Conservation (phyloP, 2,329 filamentous ascomycete genomes). For the Raffaelea deltoideospora region DNA sequence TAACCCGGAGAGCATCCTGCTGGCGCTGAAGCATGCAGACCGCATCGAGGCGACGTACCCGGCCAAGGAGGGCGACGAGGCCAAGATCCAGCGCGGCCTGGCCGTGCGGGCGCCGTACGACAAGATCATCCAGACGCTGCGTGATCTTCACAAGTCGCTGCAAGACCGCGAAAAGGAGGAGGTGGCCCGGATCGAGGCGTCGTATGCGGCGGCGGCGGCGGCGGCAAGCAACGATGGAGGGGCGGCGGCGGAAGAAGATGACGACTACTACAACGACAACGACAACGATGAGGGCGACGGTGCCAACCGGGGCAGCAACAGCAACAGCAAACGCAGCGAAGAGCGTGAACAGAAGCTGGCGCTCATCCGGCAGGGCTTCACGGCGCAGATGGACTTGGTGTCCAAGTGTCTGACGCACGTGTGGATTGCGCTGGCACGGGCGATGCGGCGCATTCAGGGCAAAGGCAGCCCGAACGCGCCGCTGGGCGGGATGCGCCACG, state of each 20-base stretch:
- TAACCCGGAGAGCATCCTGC: conserved; percentile 83
- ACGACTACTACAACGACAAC: conserved; percentile 16
- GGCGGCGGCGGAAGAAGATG: conserved; percentile 14
- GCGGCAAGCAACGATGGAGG: conserved; percentile 11
- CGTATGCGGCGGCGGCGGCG: conserved; percentile 8
- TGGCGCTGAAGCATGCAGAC: conserved; percentile 82
- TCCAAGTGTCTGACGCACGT: conserved; percentile 79
- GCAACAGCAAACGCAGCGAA: conserved; percentile 20
- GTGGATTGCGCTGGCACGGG: conserved; percentile 89
- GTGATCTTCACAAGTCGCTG: conserved; percentile 63
- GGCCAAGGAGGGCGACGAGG: conserved; percentile 61
- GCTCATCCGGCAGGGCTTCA: conserved; percentile 50
- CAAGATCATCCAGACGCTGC: conserved; percentile 71
- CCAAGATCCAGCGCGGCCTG: conserved; percentile 58
- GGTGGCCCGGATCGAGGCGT: conserved; percentile 40
- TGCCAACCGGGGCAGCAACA: conserved; percentile 36
- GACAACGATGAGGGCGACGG: conserved; percentile 20
- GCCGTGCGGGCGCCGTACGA: conserved; percentile 75
- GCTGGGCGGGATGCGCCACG: conserved; percentile 58
- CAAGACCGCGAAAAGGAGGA: conserved; percentile 47
- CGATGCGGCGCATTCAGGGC: conserved; percentile 88
- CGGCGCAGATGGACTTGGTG: conserved; percentile 57
- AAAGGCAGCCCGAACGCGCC: conserved; percentile 48
- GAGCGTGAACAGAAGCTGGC: conserved; percentile 44
- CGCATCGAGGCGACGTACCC: conserved; percentile 67